Conservation (phyloP, 805 yeast species). For the Hemisphaericaspora nanyangensis region DNA sequence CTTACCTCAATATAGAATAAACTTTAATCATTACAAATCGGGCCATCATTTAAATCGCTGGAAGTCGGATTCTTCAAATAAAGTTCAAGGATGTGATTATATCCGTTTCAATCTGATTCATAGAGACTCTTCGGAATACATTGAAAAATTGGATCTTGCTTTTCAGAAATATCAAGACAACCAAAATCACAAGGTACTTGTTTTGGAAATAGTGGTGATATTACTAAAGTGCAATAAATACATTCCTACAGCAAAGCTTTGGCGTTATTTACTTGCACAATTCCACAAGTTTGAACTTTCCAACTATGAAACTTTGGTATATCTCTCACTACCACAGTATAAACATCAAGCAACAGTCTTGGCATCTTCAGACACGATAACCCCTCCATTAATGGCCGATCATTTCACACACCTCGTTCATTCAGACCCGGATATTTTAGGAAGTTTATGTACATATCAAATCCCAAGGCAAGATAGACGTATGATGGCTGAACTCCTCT, state of each 20-base stretch:
- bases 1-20: slow-evolving; percentile 18
- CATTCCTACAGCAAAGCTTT: slow-evolving; percentile 23
- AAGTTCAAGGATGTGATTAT: slow-evolving; percentile 11
- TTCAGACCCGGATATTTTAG: slow-evolving; percentile 26
- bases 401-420: slow-evolving; percentile 25
- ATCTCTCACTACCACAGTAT: slow-evolving; percentile 21
- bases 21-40: slow-evolving; percentile 25
- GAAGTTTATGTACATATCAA: slow-evolving; percentile 23
- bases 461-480: slow-evolving; percentile 14
- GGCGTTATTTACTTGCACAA: slow-evolving; percentile 21
- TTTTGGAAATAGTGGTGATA: slow-evolving; percentile 7
- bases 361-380: slow-evolving; percentile 10
- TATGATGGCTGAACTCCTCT: slow-evolving; percentile 22
- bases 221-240: slow-evolving; percentile 10
- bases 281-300: slow-evolving; percentile 19
- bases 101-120: slow-evolving; percentile 10
- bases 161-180: slow-evolving; percentile 14
- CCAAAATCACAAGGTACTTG: slow-evolving; percentile 11
- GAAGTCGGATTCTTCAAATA: slow-evolving; percentile 23
- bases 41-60: slow-evolving; percentile 31
- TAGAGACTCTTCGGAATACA: slow-evolving; percentile 18
- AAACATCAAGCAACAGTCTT: slow-evolving; percentile 18
- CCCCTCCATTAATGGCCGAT: slow-evolving; percentile 11
- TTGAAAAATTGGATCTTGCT: slow-evolving; percentile 13
- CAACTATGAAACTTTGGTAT: slow-evolving; percentile 26